Base-by-base conservation (phyloP, 2,329 filamentous ascomycete species). In the Cercospora sojina region DNA sequence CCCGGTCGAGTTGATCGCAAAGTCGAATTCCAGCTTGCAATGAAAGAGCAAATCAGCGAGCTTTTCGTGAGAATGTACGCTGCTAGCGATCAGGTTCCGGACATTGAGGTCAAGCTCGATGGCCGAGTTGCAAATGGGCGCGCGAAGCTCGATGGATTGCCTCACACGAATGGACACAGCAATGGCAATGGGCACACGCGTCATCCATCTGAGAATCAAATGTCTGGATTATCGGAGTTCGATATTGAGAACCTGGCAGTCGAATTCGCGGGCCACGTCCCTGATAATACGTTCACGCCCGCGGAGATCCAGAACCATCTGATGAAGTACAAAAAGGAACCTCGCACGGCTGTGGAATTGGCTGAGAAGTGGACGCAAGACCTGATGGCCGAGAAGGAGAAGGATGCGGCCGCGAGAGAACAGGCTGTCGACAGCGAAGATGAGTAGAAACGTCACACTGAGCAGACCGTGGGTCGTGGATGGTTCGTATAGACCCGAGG, bases 1-100 rank as follows among this genome's bases (percentile, higher is more conserved):
- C 90, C 91, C 0, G 90, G 91, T 1, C 83, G 90, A 1, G 88
- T 93, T 3, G 89, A 92, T 71, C 83, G 86, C 76, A 86, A 90
- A 66, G 83, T 91, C 1, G 81, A 81, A 10, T 91, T 93, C 77
- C 83, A 76, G 4, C 76, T 80, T 3, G 81, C 82, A 1, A 79
- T 77, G 29, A 71, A 72, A 27, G 74, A 75, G 1, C 81, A 83
- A 67, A 78, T 79, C 10, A 72, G 74, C 32, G 78, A 82, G 65
- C 77, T 83, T 18, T 84, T 82, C 70, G 70, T 75, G 4, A 74
- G 80, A 27, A 77, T 79, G 76, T 79, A 77, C 59, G 70, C 72
- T 16, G 70, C 69, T 1, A 69, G 67, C 47, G 73, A 76, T 3
- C 67, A 70, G 43, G 63, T 69, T 2, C 61, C 64, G n/a, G 64